Conservation (phyloP, 2,329 filamentous ascomycete species). For the Cylindrodendrum hubeiense region DNA sequence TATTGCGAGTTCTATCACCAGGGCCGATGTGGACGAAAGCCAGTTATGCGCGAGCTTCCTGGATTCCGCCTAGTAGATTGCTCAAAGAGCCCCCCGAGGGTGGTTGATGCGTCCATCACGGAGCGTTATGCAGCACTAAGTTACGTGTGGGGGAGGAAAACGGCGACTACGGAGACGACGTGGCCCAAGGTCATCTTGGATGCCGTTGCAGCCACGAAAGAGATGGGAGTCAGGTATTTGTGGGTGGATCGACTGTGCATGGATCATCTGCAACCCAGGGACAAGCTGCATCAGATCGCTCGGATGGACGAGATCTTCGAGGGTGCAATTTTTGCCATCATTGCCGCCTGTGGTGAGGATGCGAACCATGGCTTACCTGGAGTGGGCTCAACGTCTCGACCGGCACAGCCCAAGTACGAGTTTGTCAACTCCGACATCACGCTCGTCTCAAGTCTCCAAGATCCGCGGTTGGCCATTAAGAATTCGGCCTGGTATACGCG, state of each 20-base stretch:
- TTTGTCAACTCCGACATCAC: conserved; percentile 48
- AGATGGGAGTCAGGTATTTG: conserved; percentile 50
- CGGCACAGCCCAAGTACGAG: conserved; percentile 47
- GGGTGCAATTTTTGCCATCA: conserved; percentile 51
- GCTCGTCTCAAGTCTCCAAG: conserved; percentile 48
- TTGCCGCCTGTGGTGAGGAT: conserved; percentile 52
- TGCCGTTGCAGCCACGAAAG: conserved; percentile 46
- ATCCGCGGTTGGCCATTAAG: conserved; percentile 46
- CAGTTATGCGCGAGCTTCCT: conserved; percentile 39
- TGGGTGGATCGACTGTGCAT: conserved; percentile 56
- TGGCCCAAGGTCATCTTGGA: conserved; percentile 51
- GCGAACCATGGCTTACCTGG: conserved; percentile 52
- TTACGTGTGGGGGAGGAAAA: conserved; percentile 49
- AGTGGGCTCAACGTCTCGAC: conserved; percentile 43
- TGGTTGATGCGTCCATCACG: conserved; percentile 44
- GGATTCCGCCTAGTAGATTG: conserved; percentile 52
- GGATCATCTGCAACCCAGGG: conserved; percentile 36
- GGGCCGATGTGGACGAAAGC: conserved; percentile 47
- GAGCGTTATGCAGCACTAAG: conserved; percentile 51
- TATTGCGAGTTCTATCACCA: conserved; percentile 51
- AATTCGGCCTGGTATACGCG: conserved; percentile 51
- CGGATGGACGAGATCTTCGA: conserved; percentile 55
- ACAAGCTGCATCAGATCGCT: conserved; percentile 47
- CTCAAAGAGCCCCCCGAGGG: conserved; percentile 45
- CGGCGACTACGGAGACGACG: conserved; percentile 26